These are phyloP conservation scores for Helianthus annuus DNA, from an alignment of 129 eudicot genomes.

Conservation along the genomic window DNA sequence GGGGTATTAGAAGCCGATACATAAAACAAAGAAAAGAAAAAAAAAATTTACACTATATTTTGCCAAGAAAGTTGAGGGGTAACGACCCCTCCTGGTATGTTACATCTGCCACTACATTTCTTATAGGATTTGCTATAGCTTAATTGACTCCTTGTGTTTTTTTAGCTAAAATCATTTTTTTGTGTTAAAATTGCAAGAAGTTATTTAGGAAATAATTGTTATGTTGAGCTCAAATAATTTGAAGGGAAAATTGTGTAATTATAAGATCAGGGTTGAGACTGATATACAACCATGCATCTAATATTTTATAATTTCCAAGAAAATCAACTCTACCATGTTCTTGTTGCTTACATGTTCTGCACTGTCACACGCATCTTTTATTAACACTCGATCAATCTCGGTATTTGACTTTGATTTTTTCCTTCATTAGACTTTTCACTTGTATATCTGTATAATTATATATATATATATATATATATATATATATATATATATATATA, in stretches of 20 bases:
- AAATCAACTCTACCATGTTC: conserved; percentile 41
- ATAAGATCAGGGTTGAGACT: conserved; percentile 10
- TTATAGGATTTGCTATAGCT: too few relatives aligned
- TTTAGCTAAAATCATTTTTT: too few relatives aligned
- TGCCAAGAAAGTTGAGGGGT: too few relatives aligned
- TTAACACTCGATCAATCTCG: conserved; percentile 18
- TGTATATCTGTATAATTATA: not conserved
- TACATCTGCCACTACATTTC: too few relatives aligned
- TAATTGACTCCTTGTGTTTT: too few relatives aligned
- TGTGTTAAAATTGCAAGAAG: too few relatives aligned
- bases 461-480: not conserved
- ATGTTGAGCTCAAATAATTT: not conserved
- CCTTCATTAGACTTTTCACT: conserved; percentile 28
- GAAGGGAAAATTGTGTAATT: conserved; percentile 16
- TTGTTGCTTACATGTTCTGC: conserved; percentile 44
- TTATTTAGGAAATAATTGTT: too few relatives aligned
- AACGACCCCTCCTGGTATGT: too few relatives aligned
- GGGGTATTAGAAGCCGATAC: too few relatives aligned
- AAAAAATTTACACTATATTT: too few relatives aligned
- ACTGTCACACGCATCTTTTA: conserved; percentile 27
- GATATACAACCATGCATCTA: not conserved
- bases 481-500: too few relatives aligned
- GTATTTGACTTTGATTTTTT: conserved; percentile 52
- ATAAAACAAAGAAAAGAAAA: too few relatives aligned
- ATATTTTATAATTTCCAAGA: conserved; percentile 15